Base-by-base conservation (phyloP, 2,329 filamentous ascomycete genomes). In the Fusarium sp. region DNA sequence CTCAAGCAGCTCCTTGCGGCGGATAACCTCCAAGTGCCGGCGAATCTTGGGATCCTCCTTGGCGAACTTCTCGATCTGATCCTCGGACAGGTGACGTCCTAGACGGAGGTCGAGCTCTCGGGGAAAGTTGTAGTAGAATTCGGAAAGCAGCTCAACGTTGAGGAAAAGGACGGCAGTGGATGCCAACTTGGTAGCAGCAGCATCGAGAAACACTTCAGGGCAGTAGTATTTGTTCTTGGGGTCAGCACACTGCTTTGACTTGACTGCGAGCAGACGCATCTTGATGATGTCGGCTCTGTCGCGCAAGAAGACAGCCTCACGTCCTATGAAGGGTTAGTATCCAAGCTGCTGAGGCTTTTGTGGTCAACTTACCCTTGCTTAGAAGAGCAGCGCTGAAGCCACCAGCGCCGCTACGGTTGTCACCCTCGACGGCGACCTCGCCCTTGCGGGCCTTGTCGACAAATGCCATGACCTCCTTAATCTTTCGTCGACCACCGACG, bases 71-170 rank as follows among this genome's bases (percentile, higher is more conserved):
- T 99, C 96, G 9, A 98, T 89, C 78, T 98, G 92, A 10, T 91
- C 90, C 62, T 93, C 90, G 38, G 90, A 90, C 69, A 98, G 87
- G 77, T 94, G 92, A 32, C 94, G 90, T 50, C 96, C 94, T 16
- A 99, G 91, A 38, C 95, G 90, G 67, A 92, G 86, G 81, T 99
- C 96, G 18, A 99, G 89, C 80, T 98, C 95, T 43, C 96, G 90
- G 1, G 96, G 96, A 83, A 99, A 99, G 80, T 96, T 95, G 84
- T 98, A 97, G 85, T 97, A 98, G 81, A 98, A 99, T 80, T 99
- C 97, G 4, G 94, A 96, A 23, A 99, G 89, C 25, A 99, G 88
- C 84, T 99, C 97, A 16, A 98, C 96, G 79, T 99, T 98, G 35
- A 99, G 89, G 87, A 99, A 99, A 1, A 99, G 90, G 13, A 99